Base-by-base conservation (phyloP, 768 basidiomycete genomes). In the Cystobasidium onofrii region DNA sequence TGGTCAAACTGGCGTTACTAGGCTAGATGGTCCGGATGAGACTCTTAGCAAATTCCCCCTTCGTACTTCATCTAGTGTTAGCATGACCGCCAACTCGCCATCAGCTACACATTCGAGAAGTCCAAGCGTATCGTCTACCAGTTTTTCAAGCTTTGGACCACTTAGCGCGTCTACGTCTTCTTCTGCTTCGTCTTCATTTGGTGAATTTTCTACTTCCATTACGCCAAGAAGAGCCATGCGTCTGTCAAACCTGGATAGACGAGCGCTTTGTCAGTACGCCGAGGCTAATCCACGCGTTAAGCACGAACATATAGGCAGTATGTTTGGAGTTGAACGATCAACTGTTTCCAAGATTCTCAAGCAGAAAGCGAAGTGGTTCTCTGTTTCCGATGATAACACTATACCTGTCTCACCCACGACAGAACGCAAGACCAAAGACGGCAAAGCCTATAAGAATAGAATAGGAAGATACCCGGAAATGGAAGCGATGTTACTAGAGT, bases 291-390 rank as follows among this genome's bases (percentile, higher is more conserved):
- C 69, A 3, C 54, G 55, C 12, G 33, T 60, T 12, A 55, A 60
- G 34, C 69, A 71, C 27, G 69, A 71, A 12, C 52, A 29, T 29
- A 31, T 71, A n/a, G 69, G 69, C 12, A 52, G n/a, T 46, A 52
- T 57, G 33, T 71, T 71, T 55, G 31, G 43, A 3, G 69, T 71
- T 12, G 69, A 71, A 31, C 69, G 69, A 7, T 57, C 54, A 7
- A 71, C 69, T 1, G 69, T 71, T 2, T 71, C 69, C 13, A 71
- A 71, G 29, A 71, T 71, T 18, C 55, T 71, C 7, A 71, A 71
- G 29, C 29, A 55, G 18, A 10, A 31, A 20, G 25, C 25, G 29
- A 71, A 60, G 31, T 71, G 69, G 69, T 44, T 71, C n/a, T 25
- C 29, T 31, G 65, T 67, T 29, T 31, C 39, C 27, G 44, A 67